A percentile compares a stretch with the other conserved stretches of the same genome.
Evolutionary conservation across 495 filamentous ascomycete genomes (phyloP).

Genomic region (Aspergillus egyptiacus): DNA sequence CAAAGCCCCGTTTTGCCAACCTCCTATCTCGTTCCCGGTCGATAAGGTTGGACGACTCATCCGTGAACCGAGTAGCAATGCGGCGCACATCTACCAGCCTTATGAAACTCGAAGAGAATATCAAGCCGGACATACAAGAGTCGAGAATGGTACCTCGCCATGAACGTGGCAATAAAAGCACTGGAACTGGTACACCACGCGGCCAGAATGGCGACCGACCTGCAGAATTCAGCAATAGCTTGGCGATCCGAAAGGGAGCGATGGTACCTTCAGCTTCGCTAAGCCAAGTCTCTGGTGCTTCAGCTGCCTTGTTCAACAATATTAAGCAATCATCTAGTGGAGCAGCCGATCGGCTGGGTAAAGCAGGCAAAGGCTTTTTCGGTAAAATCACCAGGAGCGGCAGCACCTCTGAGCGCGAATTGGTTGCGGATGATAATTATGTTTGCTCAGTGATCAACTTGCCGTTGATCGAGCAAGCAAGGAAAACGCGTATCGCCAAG

Average conservation of each 20-base stretch:
- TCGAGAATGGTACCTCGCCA: slow-evolving; percentile 54
- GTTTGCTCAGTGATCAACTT: slow-evolving; percentile 70
- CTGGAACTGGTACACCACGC: slow-evolving; percentile 55
- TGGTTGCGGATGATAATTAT: slow-evolving; percentile 69
- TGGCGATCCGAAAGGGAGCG: slow-evolving; percentile 36
- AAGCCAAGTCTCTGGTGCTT: slow-evolving; percentile 56
- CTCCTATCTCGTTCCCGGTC: slow-evolving; percentile 65
- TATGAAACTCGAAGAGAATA: slow-evolving; percentile 38
- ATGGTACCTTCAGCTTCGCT: slow-evolving; percentile 52
- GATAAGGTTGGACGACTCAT: slow-evolving; percentile 49
- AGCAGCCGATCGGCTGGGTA: slow-evolving; percentile 64
- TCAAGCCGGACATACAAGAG: slow-evolving; percentile 21
- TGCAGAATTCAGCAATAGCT: slow-evolving; percentile 24
- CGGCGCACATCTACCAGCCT: slow-evolving; percentile 42
- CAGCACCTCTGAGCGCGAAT: slow-evolving; percentile 62
- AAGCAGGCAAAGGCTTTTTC: slow-evolving; percentile 72
- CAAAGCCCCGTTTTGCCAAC: slow-evolving; percentile 47
- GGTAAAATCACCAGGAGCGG: slow-evolving; percentile 68
- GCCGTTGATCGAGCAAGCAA: slow-evolving; percentile 75
- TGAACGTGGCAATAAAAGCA: slow-evolving; percentile 57
- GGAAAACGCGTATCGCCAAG: slow-evolving; percentile 81
- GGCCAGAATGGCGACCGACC: slow-evolving; percentile 61
- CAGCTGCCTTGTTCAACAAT: slow-evolving; percentile 63
- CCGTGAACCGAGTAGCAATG: slow-evolving; percentile 28
- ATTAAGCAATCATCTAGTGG: slow-evolving; percentile 65